phyloP scores from a whole-genome alignment of 345 rosid genomes.

The Salix koriyanagi region DNA sequence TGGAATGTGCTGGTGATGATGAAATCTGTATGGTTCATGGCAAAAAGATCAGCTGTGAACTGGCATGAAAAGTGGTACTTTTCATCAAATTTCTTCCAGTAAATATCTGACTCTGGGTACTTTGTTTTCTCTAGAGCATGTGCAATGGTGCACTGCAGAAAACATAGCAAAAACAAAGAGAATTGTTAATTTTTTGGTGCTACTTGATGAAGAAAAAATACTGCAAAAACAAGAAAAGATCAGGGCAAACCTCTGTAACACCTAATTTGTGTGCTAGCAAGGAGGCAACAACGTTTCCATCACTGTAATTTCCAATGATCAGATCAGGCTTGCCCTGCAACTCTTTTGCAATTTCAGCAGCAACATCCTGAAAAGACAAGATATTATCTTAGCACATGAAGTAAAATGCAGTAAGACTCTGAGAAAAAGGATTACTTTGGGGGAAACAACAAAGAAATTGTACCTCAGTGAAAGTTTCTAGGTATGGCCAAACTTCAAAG shows the following conservation, averaged over 20 bases:
- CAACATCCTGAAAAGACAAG: constrained; percentile 58
- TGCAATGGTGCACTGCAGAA: constrained; percentile 82
- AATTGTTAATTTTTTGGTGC: not conserved
- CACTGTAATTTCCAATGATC: constrained; percentile 91
- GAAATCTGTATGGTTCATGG: constrained; percentile 97
- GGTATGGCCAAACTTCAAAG: constrained; percentile 96
- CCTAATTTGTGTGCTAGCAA: constrained; percentile 82
- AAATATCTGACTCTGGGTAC: constrained; percentile 90
- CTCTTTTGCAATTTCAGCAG: constrained; percentile 67
- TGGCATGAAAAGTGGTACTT: constrained; percentile 96
- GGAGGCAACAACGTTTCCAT: constrained; percentile 90
- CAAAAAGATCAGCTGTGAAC: constrained; percentile 88
- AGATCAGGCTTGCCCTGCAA: constrained; percentile 90
- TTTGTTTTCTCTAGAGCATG: constrained; percentile 96
- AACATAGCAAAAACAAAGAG: not conserved
- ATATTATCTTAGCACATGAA: not conserved
- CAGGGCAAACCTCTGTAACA: constrained; percentile 72
- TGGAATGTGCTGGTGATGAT: constrained; percentile 98
- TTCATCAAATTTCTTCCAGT: constrained; percentile 87
- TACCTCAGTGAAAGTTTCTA: constrained; percentile 88
- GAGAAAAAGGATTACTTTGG: not conserved
- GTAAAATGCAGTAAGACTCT: not conserved
- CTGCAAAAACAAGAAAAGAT: not conserved
- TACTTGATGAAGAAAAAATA: not conserved
- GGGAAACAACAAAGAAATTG: not conserved